These are phyloP conservation scores for Capsella bursapastoris DNA, from an alignment of 345 rosid species.

Conservation along the genomic window DNA sequence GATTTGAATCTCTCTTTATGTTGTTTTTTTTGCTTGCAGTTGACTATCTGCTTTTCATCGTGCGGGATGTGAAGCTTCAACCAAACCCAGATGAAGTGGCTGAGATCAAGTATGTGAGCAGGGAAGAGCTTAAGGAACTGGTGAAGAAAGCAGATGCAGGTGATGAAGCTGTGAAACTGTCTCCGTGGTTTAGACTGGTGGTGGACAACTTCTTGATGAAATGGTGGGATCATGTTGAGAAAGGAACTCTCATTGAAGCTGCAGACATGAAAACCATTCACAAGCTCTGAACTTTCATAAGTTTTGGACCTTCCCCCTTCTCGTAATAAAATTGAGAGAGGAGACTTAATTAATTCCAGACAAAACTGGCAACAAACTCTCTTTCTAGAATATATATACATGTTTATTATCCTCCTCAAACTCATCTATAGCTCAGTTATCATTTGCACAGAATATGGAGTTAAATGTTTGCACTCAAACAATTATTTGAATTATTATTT, in stretches of 20 bases:
- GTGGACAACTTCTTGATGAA: conserved; percentile 91
- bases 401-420: not conserved
- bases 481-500: conserved; percentile 1
- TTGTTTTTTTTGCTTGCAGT: conserved; percentile 54
- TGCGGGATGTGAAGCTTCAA: conserved; percentile 65
- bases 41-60: conserved; percentile 86
- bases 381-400: not conserved
- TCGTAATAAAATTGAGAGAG: conserved; percentile 1
- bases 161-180: conserved; percentile 78
- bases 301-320: conserved; percentile 6
- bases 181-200: conserved; percentile 96
- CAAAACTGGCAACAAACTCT: conserved; percentile 6
- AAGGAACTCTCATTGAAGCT: conserved; percentile 68
- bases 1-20: not conserved
- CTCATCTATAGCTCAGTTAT: not conserved
- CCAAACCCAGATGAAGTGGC: conserved; percentile 96
- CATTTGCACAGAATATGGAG: no score
- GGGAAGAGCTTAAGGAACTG: conserved; percentile 80
- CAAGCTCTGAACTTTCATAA: conserved; percentile 45
- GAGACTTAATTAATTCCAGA: not conserved
- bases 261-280: conserved; percentile 83
- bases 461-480: not conserved
- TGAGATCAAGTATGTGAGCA: conserved; percentile 71
- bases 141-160: conserved; percentile 89
- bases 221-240: conserved; percentile 95